A percentile compares a stretch with the other conserved stretches of the same genome.
These are phyloP conservation scores for Taphrina sp. DNA, from an alignment of 1,139 yeast species.

Conservation along the genomic window DNA sequence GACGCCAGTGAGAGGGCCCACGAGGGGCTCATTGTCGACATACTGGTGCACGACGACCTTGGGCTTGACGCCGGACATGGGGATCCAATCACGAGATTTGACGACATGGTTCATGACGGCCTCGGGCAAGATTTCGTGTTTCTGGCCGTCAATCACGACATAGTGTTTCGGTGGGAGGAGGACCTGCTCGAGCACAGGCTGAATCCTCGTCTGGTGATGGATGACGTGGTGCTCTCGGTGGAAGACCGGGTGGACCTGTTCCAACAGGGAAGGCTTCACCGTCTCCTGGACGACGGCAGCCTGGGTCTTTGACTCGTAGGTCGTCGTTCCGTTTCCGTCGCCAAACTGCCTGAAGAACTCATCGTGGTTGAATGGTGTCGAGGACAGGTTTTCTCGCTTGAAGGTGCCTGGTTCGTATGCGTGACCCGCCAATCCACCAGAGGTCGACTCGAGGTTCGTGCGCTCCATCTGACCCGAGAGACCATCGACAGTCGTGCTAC, in stretches of 20 bases:
- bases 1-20: constrained; percentile 22
- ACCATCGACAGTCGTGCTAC: constrained; percentile 4
- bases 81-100: constrained; percentile 22
- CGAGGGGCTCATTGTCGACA: constrained; percentile 23
- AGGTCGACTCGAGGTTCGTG: background rate
- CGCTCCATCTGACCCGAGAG: constrained; percentile 7
- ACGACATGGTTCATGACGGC: constrained; percentile 29
- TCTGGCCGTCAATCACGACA: constrained; percentile 29
- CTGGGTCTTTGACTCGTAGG: constrained; percentile 3
- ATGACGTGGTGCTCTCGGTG: constrained; percentile 30
- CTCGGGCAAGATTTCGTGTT: constrained; percentile 23
- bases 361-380: constrained; percentile 19
- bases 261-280: constrained; percentile 1
- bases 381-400: constrained; percentile 11
- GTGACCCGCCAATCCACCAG: background rate
- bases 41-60: constrained; percentile 25
- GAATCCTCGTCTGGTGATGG: constrained; percentile 29
- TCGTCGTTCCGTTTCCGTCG: constrained; percentile 11
- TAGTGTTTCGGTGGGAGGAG: constrained; percentile 26
- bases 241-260: constrained; percentile 14
- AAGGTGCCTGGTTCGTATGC: constrained; percentile 1
- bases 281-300: constrained; percentile 27
- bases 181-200: constrained; percentile 29
- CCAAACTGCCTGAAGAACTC: constrained; percentile 17
- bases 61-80: constrained; percentile 23